Evolutionary conservation across 1,284 basidiomycete genomes (phyloP).

Genomic region (Rugosomyces carneus): DNA sequence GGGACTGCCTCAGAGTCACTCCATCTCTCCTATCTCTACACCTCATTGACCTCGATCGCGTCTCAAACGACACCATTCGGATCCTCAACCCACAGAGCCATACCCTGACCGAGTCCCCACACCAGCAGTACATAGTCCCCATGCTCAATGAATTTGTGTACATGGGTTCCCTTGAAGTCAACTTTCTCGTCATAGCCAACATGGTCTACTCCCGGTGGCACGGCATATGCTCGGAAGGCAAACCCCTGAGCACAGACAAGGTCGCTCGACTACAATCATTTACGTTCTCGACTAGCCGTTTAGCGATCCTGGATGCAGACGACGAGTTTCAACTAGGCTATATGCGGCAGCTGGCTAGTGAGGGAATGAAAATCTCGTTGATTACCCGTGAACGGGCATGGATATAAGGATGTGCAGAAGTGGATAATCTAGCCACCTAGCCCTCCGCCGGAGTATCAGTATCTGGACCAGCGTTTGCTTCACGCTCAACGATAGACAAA

Average conservation of each 20-base stretch:
- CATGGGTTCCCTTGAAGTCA: conserved; percentile 6
- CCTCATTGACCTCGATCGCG: conserved; percentile 11
- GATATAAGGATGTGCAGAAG: conserved; percentile 5
- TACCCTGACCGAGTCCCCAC: conserved; percentile 4
- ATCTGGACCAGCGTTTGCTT: neutral
- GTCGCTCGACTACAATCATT: conserved; percentile 7
- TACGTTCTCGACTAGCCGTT: conserved; percentile 5
- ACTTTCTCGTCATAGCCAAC: conserved; percentile 6
- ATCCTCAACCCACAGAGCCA: conserved; percentile 13
- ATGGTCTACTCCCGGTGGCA: conserved; percentile 9
- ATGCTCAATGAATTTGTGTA: conserved; percentile 12
- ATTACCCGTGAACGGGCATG: conserved; percentile 7
- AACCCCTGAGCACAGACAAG: neutral
- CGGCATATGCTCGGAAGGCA: neutral
- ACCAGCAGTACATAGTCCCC: conserved; percentile 11
- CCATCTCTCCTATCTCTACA: conserved; percentile 12
- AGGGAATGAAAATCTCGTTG: conserved; percentile 10
- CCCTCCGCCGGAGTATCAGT: neutral
- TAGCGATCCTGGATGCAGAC: conserved; percentile 1
- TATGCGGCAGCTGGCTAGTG: conserved; percentile 4
- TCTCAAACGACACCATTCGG: conserved; percentile 14
- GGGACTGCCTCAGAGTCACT: conserved; percentile 15
- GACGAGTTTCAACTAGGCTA: conserved; percentile 1
- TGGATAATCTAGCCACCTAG: neutral
- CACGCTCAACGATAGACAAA: neutral